Evolutionary conservation across 2,329 filamentous ascomycete genomes (phyloP).

Genomic region (Fusarium armeniacum): DNA sequence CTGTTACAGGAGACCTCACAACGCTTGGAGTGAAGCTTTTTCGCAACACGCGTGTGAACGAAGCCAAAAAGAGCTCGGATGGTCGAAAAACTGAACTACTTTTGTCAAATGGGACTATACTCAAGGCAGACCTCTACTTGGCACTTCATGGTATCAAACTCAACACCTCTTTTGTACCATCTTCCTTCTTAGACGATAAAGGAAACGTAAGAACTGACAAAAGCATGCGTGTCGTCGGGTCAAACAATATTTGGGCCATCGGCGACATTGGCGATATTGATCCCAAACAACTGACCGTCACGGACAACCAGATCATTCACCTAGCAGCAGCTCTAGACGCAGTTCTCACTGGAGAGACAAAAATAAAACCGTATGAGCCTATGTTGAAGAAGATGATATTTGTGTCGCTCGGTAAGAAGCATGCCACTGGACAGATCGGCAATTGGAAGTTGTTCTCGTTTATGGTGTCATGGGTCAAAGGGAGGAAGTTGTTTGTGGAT

Average conservation of each 20-base stretch:
- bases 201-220: constrained; percentile 55
- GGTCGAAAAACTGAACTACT: constrained; percentile 42
- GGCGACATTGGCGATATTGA: constrained; percentile 61
- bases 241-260: constrained; percentile 59
- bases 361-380: constrained; percentile 39
- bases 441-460: constrained; percentile 54
- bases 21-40: constrained; percentile 51
- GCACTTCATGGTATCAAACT: constrained; percentile 60
- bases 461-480: constrained; percentile 54
- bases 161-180: constrained; percentile 60
- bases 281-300: constrained; percentile 55
- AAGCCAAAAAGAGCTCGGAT: constrained; percentile 16
- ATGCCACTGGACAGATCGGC: constrained; percentile 53
- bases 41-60: constrained; percentile 53
- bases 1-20: constrained; percentile 44
- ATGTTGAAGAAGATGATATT: constrained; percentile 50
- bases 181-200: constrained; percentile 50
- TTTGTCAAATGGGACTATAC: constrained; percentile 51
- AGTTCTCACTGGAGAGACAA: constrained; percentile 37
- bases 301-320: constrained; percentile 53
- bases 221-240: constrained; percentile 51
- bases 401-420: constrained; percentile 47
- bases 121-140: constrained; percentile 58
- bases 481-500: constrained; percentile 53
- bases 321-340: constrained; percentile 52